A percentile compares a stretch with the other conserved stretches of the same genome.
phyloP scores from a whole-genome alignment of 1,139 yeast species.

The Yamadazyma mexicana region DNA sequence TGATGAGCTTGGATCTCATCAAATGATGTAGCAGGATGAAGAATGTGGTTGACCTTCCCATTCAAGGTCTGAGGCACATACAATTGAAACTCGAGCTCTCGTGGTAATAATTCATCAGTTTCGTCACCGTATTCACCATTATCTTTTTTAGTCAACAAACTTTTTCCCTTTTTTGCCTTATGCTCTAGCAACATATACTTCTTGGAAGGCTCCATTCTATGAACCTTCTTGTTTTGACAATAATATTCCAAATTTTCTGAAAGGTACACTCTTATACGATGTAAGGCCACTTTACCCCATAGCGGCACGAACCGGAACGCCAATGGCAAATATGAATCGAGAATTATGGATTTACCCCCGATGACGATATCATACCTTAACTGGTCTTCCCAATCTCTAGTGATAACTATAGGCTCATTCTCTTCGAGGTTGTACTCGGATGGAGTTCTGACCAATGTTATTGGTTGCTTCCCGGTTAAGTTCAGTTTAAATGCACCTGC shows the following conservation, averaged over 20 bases:
- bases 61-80: slow-evolving; percentile 68
- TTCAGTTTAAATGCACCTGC: slow-evolving; percentile 85
- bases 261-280: slow-evolving; percentile 78
- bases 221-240: slow-evolving; percentile 83
- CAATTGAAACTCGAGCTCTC: slow-evolving; percentile 81
- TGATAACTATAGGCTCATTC: slow-evolving; percentile 88
- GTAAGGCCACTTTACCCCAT: slow-evolving; percentile 79
- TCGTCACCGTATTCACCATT: slow-evolving; percentile 34
- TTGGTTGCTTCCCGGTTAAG: slow-evolving; percentile 61
- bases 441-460: slow-evolving; percentile 72
- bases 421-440: slow-evolving; percentile 80
- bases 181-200: slow-evolving; percentile 81
- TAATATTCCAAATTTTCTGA: slow-evolving; percentile 90
- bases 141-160: slow-evolving; percentile 32
- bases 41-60: slow-evolving; percentile 38
- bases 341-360: slow-evolving; percentile 81
- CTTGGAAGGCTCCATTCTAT: slow-evolving; percentile 84
- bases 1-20: slow-evolving; percentile 82
- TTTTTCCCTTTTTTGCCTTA: slow-evolving; percentile 57
- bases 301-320: slow-evolving; percentile 82
- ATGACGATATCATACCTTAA: slow-evolving; percentile 85
- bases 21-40: slow-evolving; percentile 84
- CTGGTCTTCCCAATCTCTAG: slow-evolving; percentile 93
- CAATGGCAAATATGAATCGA: slow-evolving; percentile 81
- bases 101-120: slow-evolving; percentile 39